Evolutionary conservation across 1,139 yeast genomes (phyloP), one percentile per base, ranked within the genome.

Genomic region (Magnusiomyces fungicola): DNA sequence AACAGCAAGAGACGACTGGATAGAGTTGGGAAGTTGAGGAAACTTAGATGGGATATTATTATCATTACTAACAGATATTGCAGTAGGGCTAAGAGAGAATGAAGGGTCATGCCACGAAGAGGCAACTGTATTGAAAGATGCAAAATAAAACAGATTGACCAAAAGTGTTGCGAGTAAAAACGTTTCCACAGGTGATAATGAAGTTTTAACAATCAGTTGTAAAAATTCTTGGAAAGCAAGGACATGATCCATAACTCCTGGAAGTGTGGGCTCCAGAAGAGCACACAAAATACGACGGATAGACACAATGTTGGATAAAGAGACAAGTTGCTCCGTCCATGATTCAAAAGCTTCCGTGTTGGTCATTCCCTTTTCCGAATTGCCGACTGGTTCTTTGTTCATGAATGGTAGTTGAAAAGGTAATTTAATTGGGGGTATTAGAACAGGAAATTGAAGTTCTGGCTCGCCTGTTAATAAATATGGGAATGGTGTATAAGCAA

Each of bases 201-300:
- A 43, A 10, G n/a, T 33, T 43, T 43, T 30, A 21, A 34, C 46
- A 10, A 34, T 23, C 16, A 24, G 24, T 22, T 25, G 33, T 7
- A 43, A 16, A 18, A 24, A 24, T 23, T 27, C 32, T 24, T 43
- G 46, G 16, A 43, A n/a, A 33, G 33, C 27, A 14, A 34, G 46
- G 3, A 43, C 46, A 33, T 43, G 29, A 16, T 43, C 46, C 46
- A 43, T 34, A 9, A 43, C 40, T 14, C 38, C 36, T 6, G 46
- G 40, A 21, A 43, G 39, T 25, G 46, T 33, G 23, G 46, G 46
- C 18, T 43, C 46, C 10, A 43, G 23, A 18, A 43, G 30, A 9
- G 46, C 46, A 18, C 46, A 43, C 9, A 36, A 25, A 14, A 43
- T 30, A 16, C 46, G 37, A 16, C 46, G 46, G n/a, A 36, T 24